Percentiles rank a stretch among this genome's conserved stretches.
Conservation (phyloP, 2,329 filamentous ascomycete genomes). For the Claviceps pusilla region DNA sequence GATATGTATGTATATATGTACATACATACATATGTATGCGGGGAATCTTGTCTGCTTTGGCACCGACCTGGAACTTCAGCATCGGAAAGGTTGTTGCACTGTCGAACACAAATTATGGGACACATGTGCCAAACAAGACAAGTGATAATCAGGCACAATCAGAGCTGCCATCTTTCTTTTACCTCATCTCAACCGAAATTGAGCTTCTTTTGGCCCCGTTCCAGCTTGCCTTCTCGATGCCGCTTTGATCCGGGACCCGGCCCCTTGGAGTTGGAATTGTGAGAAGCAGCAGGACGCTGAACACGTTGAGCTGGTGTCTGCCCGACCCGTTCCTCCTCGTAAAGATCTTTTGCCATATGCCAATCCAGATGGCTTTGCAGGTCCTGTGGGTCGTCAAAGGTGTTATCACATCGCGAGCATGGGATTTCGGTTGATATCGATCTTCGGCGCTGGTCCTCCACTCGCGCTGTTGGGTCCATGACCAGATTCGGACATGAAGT, state of each 20-base stretch:
- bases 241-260: conserved; percentile 26
- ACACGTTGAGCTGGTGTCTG: conserved; percentile 28
- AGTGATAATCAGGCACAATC: not conserved
- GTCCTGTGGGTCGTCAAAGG: conserved; percentile 41
- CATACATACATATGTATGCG: not conserved
- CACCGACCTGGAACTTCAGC: not conserved
- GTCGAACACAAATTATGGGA: not conserved
- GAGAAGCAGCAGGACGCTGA: conserved; percentile 19
- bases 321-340: conserved; percentile 44
- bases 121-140: not conserved
- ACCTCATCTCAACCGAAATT: conserved; percentile 36
- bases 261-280: conserved; percentile 15
- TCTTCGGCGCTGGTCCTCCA: not conserved
- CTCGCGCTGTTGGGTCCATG: not conserved
- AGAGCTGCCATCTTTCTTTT: not conserved
- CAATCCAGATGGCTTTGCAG: conserved; percentile 74
- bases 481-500: not conserved
- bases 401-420: conserved; percentile 52
- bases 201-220: conserved; percentile 46
- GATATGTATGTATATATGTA: not conserved
- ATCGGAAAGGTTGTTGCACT: not conserved
- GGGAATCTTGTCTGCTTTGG: not conserved
- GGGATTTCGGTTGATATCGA: conserved; percentile 13
- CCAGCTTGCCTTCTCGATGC: conserved; percentile 24
- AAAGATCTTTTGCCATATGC: conserved; percentile 82